phyloP scores from a whole-genome alignment of 2,329 filamentous ascomycete genomes.

The Penicillium hesseltinei region DNA sequence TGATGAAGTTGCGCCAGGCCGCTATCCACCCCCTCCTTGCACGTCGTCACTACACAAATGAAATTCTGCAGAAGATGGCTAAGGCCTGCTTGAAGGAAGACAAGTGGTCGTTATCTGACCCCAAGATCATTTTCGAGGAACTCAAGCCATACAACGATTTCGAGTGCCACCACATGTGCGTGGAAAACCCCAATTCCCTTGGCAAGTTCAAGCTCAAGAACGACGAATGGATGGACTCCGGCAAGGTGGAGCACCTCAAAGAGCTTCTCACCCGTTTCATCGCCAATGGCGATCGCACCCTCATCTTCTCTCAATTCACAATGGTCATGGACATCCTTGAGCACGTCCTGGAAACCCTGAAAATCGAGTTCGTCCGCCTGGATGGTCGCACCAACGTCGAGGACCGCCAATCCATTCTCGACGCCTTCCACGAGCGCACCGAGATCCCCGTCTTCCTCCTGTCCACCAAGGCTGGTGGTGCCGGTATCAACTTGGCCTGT shows the following conservation, averaged over 20 bases:
- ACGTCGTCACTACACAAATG: constrained; percentile 74
- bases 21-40: constrained; percentile 90
- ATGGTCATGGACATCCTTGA: constrained; percentile 88
- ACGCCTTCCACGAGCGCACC: constrained; percentile 74
- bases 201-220: constrained; percentile 58
- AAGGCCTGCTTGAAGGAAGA: constrained; percentile 72
- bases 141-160: constrained; percentile 59
- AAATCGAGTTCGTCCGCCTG: constrained; percentile 77
- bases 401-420: constrained; percentile 81
- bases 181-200: constrained; percentile 52
- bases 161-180: constrained; percentile 59
- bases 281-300: constrained; percentile 75
- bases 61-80: constrained; percentile 72
- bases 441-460: constrained; percentile 87
- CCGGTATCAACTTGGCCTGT: constrained; percentile 90
- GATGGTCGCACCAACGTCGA: constrained; percentile 80
- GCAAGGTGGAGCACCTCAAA: constrained; percentile 80
- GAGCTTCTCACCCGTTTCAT: constrained; percentile 72
- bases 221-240: constrained; percentile 68
- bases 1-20: constrained; percentile 90
- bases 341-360: constrained; percentile 70
- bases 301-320: constrained; percentile 93
- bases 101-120: constrained; percentile 50
- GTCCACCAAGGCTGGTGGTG: constrained; percentile 91
- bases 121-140: constrained; percentile 55